Evolutionary conservation across 768 basidiomycete species (phyloP), one percentile per base, ranked within the genome.

Genomic region (Plicaturopsis crispa): DNA sequence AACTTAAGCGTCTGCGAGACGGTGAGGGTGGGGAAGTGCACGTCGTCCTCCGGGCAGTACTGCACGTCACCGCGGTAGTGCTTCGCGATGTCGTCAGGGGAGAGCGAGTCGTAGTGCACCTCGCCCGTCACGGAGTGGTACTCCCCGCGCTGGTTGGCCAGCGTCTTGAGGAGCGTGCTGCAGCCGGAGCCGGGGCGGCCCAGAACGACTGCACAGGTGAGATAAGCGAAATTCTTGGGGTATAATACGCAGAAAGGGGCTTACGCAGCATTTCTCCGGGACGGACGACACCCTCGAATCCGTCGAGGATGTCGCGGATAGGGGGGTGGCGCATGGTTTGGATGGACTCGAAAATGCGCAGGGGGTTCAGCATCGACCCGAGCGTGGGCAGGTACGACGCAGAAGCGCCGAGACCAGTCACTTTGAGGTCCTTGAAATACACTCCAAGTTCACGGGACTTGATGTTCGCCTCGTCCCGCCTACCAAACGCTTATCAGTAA

Each of bases 121-220:
- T 80, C 66, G 18, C 90, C 90, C 23, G 75, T 57, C 14, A 93
- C 72, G 2, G 62, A 52, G 40, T 85, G 68, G 48, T 71, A 93
- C 42, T 82, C 82, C 3, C 65, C 62, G 1, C 79, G 73, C 45
- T 80, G 77, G 52, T 92, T 91, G 13, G 90, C 72, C 35, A 94
- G 71, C 0, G 73, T 71, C 57, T 90, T 90, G 38, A 96, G 73
- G 35, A 96, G 67, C 0, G 91, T 89, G 20, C 73, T 79, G 54
- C 90, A 93, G 2, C 91, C 90, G 0, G 86, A 78, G 11, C 84
- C 84, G 1, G 90, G 90, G 21, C 87, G 72, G 17, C 90, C 90
- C 18, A 92, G 72, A 8, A 91, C 89, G 12, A 93, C 84, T 84
- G 49, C 4, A 40, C 14, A 3, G 8, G 1, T 35, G 18, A 34